A percentile compares a stretch with the other conserved stretches of the same genome.
phyloP scores from a whole-genome alignment of 306 rosid genomes.

The Rubus parviflorus region DNA sequence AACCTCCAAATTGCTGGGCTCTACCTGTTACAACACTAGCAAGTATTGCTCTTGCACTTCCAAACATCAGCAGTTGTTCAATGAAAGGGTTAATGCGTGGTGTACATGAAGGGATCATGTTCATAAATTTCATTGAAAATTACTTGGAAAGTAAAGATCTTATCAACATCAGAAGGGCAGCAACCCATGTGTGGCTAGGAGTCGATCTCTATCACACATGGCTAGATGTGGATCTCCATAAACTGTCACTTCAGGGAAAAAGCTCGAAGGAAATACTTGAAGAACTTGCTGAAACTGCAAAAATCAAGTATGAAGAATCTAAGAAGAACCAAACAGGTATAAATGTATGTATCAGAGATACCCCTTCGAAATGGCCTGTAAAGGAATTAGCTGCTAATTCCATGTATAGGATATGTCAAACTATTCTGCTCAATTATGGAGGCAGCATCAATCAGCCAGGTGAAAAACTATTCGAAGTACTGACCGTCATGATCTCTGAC shows the following conservation, averaged over 20 bases:
- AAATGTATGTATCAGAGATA: constrained; percentile 33
- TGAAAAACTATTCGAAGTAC: constrained; percentile 44
- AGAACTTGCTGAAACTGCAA: constrained; percentile 54
- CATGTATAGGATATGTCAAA: constrained; percentile 75
- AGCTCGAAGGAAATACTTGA: constrained; percentile 50
- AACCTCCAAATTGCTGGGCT: constrained; percentile 71
- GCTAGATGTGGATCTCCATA: constrained; percentile 62
- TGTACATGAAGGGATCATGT: constrained; percentile 58
- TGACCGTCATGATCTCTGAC: constrained; percentile 53
- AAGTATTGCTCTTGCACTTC: constrained; percentile 64
- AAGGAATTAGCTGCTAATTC: constrained; percentile 59
- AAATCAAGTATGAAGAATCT: constrained; percentile 36
- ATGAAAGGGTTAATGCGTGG: constrained; percentile 40
- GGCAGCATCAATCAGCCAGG: constrained; percentile 13
- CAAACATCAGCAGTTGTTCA: constrained; percentile 35
- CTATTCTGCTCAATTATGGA: constrained; percentile 42
- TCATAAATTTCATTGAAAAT: constrained; percentile 48
- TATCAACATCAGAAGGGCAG: constrained; percentile 48
- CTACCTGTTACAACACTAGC: constrained; percentile 78
- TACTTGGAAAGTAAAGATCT: constrained; percentile 47
- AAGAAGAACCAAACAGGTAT: constrained; percentile 18
- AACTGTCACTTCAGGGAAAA: constrained; percentile 47
- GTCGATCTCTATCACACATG: constrained; percentile 69
- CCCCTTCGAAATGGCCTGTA: constrained; percentile 65
- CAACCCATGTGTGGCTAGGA: constrained; percentile 64